Base-by-base conservation (phyloP, 2,329 filamentous ascomycete species). In the Metarhizium anisopliae region DNA sequence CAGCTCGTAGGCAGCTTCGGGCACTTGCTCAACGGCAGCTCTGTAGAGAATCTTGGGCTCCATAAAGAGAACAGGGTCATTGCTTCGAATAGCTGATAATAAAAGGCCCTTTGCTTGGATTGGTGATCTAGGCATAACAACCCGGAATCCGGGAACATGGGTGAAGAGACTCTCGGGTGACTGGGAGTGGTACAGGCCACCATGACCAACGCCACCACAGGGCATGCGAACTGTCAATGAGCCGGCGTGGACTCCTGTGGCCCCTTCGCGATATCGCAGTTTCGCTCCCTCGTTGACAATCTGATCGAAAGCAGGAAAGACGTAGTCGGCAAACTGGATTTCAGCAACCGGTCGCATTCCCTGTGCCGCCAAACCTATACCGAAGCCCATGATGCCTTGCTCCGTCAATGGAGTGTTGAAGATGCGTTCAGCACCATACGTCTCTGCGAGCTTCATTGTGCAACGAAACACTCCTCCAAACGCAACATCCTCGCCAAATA, bases 401-500 rank as follows among this genome's bases (percentile, higher is more conserved):
- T 99, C 94, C 38, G 87, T 90, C 62, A 99, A 73, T 0, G 94
- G 94, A 18, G 92, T 97, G 72, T 99, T 97, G 78, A 99, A 99
- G 38, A 99, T 92, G 56, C 94, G 81, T 56, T 94, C 88, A 2
- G 83, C 80, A 8, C 94, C 94, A 69, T 94, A 95, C 55, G 90
- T 90, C 59, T 91, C 88, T 36, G 90, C 85, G 16, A 99, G 79
- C 63, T 92, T 90, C 84, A 94, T 93, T 36, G 90, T 93, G 72
- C 91, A 96, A 56, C 94, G 83, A 67, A 99, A 99, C 16, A 99
- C 94, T 54, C 94, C 94, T 47, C 94, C 94, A 61, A 99, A 99
- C 14, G 94, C 90, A 7, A 99, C 91, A 68, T 99, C 94, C 72
- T 99, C 94, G 47, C 94, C 94, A 65, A 99, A 99, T 10, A 99